Evolutionary conservation across 2,329 filamentous ascomycete genomes (phyloP), one percentile per base, ranked within the genome.

Genomic region (Pleurostoma richardsiae): DNA sequence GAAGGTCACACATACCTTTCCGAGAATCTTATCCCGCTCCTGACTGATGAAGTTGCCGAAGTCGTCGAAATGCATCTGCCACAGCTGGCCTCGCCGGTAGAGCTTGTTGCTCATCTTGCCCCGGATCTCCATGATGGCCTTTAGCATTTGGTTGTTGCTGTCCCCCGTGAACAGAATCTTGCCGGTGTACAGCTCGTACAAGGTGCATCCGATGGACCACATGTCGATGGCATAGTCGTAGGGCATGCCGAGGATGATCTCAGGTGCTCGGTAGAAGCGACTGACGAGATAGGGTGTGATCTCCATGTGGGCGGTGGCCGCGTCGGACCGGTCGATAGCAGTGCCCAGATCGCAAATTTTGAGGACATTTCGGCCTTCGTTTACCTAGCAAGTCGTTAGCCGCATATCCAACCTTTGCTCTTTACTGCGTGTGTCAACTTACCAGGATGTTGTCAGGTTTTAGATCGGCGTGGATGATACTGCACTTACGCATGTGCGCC

Each of bases 71-170:
- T 96, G 88, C 60, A 85, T 73, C 39, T 79, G 77, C 10, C 85
- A 82, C 50, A 95, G 77, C 53, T 89, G 78, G 3, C 91, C 90
- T 44, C 87, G 86, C 57, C 89, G 90, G 59, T 96, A 84, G 52
- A 96, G 76, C 67, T 96, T 96, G 41, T 87, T 83, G 30, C 89
- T 91, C 52, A 96, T 85, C 67, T 91, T 95, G 59, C 94, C 94
- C 42, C 95, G 85, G 57, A 92, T 90, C 63, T 99, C 92, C 84
- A 96, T 95, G 57, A 99, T 96, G 26, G 87, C 85, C 53, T 89
- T 88, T 50, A 99, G 80, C 94, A 99, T 99, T 70, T 96, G 90
- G 62, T 99, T 99, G 73, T 99, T 99, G 70, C 89, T 94, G 54
- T 88, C 82, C 49, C 94, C 94, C 1, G 90, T 90, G 65, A 99